Conservation (phyloP, 2,329 filamentous ascomycete genomes). For the Cladorrhinum sp. region DNA sequence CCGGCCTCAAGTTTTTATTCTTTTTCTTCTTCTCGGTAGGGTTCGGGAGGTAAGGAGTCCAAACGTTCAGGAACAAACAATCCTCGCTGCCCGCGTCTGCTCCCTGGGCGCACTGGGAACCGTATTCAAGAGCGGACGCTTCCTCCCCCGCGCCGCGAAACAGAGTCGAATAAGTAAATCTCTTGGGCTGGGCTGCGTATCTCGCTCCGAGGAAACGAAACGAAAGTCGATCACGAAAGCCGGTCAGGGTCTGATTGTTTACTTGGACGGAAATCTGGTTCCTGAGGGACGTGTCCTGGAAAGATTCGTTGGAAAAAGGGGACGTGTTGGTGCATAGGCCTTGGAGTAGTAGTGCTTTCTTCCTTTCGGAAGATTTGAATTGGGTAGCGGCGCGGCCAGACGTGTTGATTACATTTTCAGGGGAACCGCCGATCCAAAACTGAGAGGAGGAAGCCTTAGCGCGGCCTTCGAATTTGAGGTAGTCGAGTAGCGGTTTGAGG, state of each 20-base stretch:
- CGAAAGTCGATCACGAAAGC: conserved; percentile 44
- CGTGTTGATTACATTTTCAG: conserved; percentile 12
- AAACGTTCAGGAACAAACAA: conserved; percentile 47
- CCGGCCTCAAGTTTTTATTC: conserved; percentile 33
- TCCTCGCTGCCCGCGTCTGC: conserved; percentile 40
- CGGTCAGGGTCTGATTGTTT: conserved; percentile 39
- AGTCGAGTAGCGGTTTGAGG: conserved; percentile 35
- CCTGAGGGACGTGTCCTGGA: conserved; percentile 32
- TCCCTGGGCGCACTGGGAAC: conserved; percentile 40
- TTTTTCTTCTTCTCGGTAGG: conserved; percentile 19
- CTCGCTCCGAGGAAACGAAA: conserved; percentile 51
- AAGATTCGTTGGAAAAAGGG: conserved; percentile 37
- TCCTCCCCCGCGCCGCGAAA: conserved; percentile 36
- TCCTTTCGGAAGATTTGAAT: neutral
- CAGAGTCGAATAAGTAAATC: conserved; percentile 43
- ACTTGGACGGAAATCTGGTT: conserved; percentile 39
- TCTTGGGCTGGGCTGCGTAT: conserved; percentile 42
- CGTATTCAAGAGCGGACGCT: conserved; percentile 36
- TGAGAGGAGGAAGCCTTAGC: conserved; percentile 26
- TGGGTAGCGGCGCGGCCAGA: conserved; percentile 5
- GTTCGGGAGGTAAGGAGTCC: conserved; percentile 39
- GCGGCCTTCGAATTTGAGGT: conserved; percentile 35
- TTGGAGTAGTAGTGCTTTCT: neutral
- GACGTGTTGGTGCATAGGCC: conserved; percentile 43
- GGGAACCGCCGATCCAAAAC: conserved; percentile 37